Evolutionary conservation across 331 rosid species (phyloP).

Genomic region (Saraca asoca): DNA sequence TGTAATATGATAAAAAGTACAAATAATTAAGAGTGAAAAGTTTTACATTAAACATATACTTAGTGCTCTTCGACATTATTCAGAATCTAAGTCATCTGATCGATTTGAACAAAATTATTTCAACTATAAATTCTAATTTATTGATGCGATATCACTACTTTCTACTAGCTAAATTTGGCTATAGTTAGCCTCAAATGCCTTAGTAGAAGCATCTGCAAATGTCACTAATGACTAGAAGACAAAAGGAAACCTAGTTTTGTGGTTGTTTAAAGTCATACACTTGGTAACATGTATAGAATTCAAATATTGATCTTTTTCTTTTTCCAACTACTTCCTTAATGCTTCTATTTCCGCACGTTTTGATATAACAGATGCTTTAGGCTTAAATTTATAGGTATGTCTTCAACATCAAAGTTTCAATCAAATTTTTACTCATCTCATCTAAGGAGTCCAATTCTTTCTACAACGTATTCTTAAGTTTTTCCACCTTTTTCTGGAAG

Average conservation of each 20-base stretch:
- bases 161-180: conserved; percentile 41
- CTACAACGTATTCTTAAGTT: conserved; percentile 58
- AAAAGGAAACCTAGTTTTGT: conserved; percentile 64
- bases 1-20: too few species aligned
- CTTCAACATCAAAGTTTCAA: conserved; percentile 37
- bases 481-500: conserved; percentile 54
- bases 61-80: too few species aligned
- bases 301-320: conserved; percentile 50
- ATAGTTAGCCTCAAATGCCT: conserved; percentile 55
- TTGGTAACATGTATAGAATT: conserved; percentile 48
- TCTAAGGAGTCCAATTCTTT: conserved; percentile 49
- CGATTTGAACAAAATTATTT: too few species aligned
- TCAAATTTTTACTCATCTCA: conserved; percentile 54
- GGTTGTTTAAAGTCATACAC: conserved; percentile 56
- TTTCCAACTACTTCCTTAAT: conserved; percentile 61
- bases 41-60: too few species aligned
- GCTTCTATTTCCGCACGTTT: conserved; percentile 65
- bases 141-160: conserved; percentile 33
- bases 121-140: neutral
- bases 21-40: too few species aligned
- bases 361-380: conserved; percentile 59
- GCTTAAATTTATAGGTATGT: conserved; percentile 41
- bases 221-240: conserved; percentile 61
- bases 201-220: conserved; percentile 58
- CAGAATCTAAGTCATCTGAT: too few species aligned